Evolutionary conservation across 2,329 filamentous ascomycete genomes (phyloP), one percentile per base, ranked within the genome.

Genomic region (Colletotrichum godetiae): DNA sequence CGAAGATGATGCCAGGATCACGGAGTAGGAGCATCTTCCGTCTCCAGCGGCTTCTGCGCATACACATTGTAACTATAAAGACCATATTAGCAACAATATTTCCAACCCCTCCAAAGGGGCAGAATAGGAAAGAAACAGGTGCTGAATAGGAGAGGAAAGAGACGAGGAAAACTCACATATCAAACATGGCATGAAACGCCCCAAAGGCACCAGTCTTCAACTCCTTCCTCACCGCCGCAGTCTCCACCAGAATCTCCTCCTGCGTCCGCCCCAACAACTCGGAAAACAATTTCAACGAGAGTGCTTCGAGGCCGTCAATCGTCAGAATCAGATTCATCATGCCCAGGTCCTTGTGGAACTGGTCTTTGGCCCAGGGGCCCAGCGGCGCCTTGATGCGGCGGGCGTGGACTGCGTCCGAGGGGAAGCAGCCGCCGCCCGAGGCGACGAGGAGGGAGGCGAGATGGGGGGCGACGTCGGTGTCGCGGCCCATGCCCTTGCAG

Each of bases 331-430:
- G 65, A 24, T 76, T 76, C 35, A 72, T 56, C 71, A 82, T 15
- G 68, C 70, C 84, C 67, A 85, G 78, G 63, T 83, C 81, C 74
- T 85, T 86, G 27, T 85, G 78, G 12, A 80, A 80, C 1, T 79
- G 76, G 46, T 86, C 80, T 55, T 80, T 83, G 1, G 84, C 81
- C 85, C 85, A 84, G 22, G 77, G 74, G 0, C 79, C 80, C 29
- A 79, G 76, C 1, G 80, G 80, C 70, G 78, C 75, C 69, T 79
- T 80, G 68, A 78, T 79, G 19, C 76, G 57, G 27, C 70, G 75
- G 67, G 81, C 76, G 1, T 75, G 75, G 37, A 81, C 73, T 58
- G 79, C 78, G 12, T 75, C 62, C 19, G 42, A 2, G 42, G 15
- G 19, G 67, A 84, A 84, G 1, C 82, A 82, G 3, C 76, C 78